Evolutionary conservation across 2,329 filamentous ascomycete genomes (phyloP).

Genomic region (Fusarium annulatum): DNA sequence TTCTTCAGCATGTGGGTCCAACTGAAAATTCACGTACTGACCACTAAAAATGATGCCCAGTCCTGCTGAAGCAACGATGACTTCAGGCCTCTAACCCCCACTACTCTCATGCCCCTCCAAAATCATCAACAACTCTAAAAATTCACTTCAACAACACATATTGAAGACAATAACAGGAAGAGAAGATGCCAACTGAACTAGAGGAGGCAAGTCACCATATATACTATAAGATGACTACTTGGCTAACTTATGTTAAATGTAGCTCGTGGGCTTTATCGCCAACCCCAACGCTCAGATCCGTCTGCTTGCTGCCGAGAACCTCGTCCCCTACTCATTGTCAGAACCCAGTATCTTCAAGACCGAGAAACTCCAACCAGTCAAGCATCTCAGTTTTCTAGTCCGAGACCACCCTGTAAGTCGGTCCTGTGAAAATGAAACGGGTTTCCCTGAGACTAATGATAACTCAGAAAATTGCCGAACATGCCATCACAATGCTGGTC

Average conservation of each 20-base stretch:
- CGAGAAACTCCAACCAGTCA: conserved; percentile 80
- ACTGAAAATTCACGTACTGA: conserved; percentile 38
- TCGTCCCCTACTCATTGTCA: conserved; percentile 81
- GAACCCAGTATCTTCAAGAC: conserved; percentile 87
- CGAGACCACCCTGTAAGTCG: conserved; percentile 80
- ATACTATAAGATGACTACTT: accelerated
- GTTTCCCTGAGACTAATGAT: conserved; percentile 5
- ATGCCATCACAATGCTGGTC: conserved; percentile 90
- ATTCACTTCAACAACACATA: conserved; percentile 17
- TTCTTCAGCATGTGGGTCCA: conserved; percentile 42
- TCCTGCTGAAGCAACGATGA: conserved; percentile 44
- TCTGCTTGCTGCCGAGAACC: conserved; percentile 84
- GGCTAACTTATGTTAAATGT: conserved; percentile 22
- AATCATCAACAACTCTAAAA: conserved; percentile 39
- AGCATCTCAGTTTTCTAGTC: conserved; percentile 87
- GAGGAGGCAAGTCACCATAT: conserved; percentile 66
- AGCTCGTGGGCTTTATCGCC: conserved; percentile 94
- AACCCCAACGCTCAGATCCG: conserved; percentile 93
- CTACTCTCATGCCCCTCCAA: conserved; percentile 45
- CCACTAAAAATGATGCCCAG: conserved; percentile 33
- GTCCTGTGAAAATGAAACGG: too few species aligned
- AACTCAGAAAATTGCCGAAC: conserved; percentile 85
- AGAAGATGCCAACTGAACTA: conserved; percentile 76
- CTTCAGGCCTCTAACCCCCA: conserved; percentile 45
- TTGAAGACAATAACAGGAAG: background rate